Evolutionary conservation across 805 yeast genomes (phyloP).

Genomic region (Ogataea salicorniae): DNA sequence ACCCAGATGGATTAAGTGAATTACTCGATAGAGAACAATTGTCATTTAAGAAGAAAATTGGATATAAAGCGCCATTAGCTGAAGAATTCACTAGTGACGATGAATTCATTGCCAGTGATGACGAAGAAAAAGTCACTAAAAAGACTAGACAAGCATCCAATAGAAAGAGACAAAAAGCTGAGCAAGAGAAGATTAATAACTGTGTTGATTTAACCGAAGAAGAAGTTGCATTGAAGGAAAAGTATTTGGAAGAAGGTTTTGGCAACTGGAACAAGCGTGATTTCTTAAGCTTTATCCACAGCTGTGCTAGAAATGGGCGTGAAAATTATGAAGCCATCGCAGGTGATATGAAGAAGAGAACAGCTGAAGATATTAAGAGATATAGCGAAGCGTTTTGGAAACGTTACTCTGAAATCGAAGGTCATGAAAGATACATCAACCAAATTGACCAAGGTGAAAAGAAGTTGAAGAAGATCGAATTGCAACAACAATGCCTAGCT

Average conservation of each 20-base stretch:
- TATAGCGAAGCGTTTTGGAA: slow-evolving; percentile 65
- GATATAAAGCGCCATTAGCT: slow-evolving; percentile 50
- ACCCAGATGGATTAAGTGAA: slow-evolving; percentile 46
- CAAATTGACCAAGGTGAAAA: slow-evolving; percentile 73
- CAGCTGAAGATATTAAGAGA: slow-evolving; percentile 50
- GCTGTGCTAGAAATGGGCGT: slow-evolving; percentile 64
- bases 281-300: slow-evolving; percentile 65
- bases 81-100: slow-evolving; percentile 57
- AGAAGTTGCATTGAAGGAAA: slow-evolving; percentile 49
- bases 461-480: slow-evolving; percentile 48
- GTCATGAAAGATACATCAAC: slow-evolving; percentile 63
- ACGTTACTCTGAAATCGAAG: slow-evolving; percentile 54
- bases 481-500: slow-evolving; percentile 52
- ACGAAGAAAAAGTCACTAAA: slow-evolving; percentile 23
- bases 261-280: slow-evolving; percentile 71
- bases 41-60: slow-evolving; percentile 54
- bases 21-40: slow-evolving; percentile 62
- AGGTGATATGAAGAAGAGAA: slow-evolving; percentile 50
- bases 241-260: slow-evolving; percentile 52
- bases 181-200: slow-evolving; percentile 48
- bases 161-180: slow-evolving; percentile 37
- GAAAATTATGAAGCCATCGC: slow-evolving; percentile 45
- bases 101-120: slow-evolving; percentile 36
- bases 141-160: slow-evolving; percentile 20
- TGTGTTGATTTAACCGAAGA: slow-evolving; percentile 60